Evolutionary conservation across 208 protist genomes (phyloP).

Genomic region (Phytomonas sp.): DNA sequence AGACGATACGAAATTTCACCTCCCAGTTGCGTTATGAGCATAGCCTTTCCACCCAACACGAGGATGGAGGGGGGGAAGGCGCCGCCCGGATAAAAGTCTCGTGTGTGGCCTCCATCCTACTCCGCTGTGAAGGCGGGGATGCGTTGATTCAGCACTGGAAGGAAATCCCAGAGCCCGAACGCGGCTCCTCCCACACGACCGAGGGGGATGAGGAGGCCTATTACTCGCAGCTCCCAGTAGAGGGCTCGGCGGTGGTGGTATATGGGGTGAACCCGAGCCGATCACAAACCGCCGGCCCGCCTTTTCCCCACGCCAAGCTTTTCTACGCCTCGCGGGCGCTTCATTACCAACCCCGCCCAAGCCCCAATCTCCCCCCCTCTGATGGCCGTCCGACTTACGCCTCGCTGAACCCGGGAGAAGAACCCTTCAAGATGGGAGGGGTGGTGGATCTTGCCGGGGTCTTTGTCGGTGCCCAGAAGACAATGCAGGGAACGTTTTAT

Average conservation of each 20-base stretch:
- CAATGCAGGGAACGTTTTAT: slow-evolving; percentile 23
- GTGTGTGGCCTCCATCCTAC: slow-evolving; percentile 45
- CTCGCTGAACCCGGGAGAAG: not conserved
- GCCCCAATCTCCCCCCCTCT: not conserved
- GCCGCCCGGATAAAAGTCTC: slow-evolving; percentile 17
- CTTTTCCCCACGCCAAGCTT: slow-evolving; percentile 55
- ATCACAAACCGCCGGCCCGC: slow-evolving; percentile 31
- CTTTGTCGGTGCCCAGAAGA: slow-evolving; percentile 28
- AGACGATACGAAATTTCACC: slow-evolving; percentile 31
- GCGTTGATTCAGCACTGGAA: slow-evolving; percentile 69
- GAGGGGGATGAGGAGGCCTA: not conserved
- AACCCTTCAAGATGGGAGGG: slow-evolving; percentile 18
- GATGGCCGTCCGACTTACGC: not conserved
- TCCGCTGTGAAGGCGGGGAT: slow-evolving; percentile 37
- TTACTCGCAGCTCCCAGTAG: slow-evolving; percentile 22
- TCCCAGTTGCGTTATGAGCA: slow-evolving; percentile 23
- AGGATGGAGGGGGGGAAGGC: not conserved
- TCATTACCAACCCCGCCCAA: slow-evolving; percentile 20
- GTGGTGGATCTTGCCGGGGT: slow-evolving; percentile 45
- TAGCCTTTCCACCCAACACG: no score
- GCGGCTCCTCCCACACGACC: slow-evolving; percentile 7
- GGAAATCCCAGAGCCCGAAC: slow-evolving; percentile 12
- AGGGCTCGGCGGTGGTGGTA: slow-evolving; percentile 37
- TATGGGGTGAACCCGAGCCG: slow-evolving; percentile 64
- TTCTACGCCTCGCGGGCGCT: slow-evolving; percentile 48